Conservation (phyloP, 805 yeast species). For the Yarrowia sp. region DNA sequence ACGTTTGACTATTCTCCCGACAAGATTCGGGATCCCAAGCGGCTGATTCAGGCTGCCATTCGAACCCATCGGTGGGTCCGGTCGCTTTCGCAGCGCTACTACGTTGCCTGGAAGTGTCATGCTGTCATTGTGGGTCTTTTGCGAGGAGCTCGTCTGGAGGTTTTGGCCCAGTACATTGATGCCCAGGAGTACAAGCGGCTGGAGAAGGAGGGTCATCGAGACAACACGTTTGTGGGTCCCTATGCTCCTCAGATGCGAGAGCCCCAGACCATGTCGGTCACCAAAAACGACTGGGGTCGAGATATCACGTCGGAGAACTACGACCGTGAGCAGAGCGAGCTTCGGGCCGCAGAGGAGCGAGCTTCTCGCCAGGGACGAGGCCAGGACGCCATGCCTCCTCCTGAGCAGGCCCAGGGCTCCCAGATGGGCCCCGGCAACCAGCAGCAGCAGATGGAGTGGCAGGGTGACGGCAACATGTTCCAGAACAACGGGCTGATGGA, state of each 20-base stretch:
- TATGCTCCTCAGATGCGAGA: slow-evolving; percentile 5
- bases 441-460: slow-evolving; percentile 23
- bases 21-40: slow-evolving; percentile 18
- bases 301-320: slow-evolving; percentile 17
- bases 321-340: slow-evolving; percentile 19
- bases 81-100: slow-evolving; percentile 12
- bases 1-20: slow-evolving; percentile 23
- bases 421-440: neutral
- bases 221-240: slow-evolving; percentile 18
- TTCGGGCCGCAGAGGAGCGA: slow-evolving; percentile 14
- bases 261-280: slow-evolving; percentile 10
- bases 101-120: slow-evolving; percentile 25
- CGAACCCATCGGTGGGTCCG: slow-evolving; percentile 16
- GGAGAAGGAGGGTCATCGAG: neutral
- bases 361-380: neutral
- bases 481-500: slow-evolving; percentile 18
- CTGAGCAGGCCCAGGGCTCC: neutral
- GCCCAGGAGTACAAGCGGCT: slow-evolving; percentile 25
- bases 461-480: slow-evolving; percentile 11
- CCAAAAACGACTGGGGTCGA: slow-evolving; percentile 21
- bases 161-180: slow-evolving; percentile 19
- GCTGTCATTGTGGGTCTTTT: slow-evolving; percentile 22
- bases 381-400: slow-evolving; percentile 4
- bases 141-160: slow-evolving; percentile 25
- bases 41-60: slow-evolving; percentile 17